These are phyloP conservation scores for Nemania sp. DNA, from an alignment of 2,329 filamentous ascomycete genomes.

Conservation along the genomic window DNA sequence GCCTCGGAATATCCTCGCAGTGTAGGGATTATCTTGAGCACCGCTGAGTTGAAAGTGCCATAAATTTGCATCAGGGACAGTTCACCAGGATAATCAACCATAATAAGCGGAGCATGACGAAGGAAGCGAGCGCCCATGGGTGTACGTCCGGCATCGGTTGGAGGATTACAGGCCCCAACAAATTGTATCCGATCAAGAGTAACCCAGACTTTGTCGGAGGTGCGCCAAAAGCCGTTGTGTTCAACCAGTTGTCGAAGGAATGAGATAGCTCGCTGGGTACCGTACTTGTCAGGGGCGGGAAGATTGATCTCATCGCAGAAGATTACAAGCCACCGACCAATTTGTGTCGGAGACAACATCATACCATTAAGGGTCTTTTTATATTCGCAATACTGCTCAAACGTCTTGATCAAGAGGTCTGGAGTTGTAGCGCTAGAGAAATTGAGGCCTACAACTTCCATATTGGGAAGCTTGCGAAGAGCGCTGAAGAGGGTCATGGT, in stretches of 20 bases:
- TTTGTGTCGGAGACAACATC: constrained; percentile 93
- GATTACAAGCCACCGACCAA: constrained; percentile 96
- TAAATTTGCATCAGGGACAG: constrained; percentile 96
- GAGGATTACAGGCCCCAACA: constrained; percentile 97
- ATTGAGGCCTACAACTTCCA: constrained; percentile 99
- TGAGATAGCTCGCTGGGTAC: constrained; percentile 95
- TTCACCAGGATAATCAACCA: constrained; percentile 99
- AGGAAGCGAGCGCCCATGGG: constrained; percentile 94
- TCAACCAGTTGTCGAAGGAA: constrained; percentile 98
- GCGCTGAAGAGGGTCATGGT: constrained; percentile 99
- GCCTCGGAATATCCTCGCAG: constrained; percentile 95
- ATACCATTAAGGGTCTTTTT: constrained; percentile 98
- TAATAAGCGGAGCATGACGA: constrained; percentile 96
- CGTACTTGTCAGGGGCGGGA: constrained; percentile 96
- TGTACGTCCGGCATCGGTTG: constrained; percentile 95
- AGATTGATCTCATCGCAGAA: constrained; percentile 99
- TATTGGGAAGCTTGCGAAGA: constrained; percentile 94
- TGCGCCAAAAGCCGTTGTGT: constrained; percentile 99
- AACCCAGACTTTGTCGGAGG: constrained; percentile 97
- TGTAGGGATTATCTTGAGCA: constrained; percentile 95
- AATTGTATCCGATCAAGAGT: constrained; percentile 98
- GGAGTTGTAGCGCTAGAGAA: constrained; percentile 99
- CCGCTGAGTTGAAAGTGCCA: constrained; percentile 94
- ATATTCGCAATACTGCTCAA: constrained; percentile 99
- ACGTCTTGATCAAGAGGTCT: constrained; percentile 97